Conservation (phyloP, 2,329 filamentous ascomycete genomes). For the Blumeriella jaapii region DNA sequence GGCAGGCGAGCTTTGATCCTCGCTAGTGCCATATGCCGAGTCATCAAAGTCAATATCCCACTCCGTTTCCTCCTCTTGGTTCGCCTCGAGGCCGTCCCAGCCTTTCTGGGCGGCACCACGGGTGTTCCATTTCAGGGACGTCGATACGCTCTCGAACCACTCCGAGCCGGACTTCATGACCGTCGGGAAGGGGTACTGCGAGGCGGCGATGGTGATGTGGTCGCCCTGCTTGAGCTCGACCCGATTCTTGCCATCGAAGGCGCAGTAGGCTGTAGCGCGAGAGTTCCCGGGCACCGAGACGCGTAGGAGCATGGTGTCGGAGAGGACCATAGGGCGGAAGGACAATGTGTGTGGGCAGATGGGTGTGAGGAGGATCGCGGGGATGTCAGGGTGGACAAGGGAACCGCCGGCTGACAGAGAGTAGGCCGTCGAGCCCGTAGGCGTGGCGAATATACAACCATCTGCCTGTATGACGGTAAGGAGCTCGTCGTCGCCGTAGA, state of each 20-base stretch:
- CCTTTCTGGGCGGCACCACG: conserved; percentile 85
- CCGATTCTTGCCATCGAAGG: conserved; percentile 93
- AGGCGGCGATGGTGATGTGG: conserved; percentile 90
- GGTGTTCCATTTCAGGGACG: conserved; percentile 91
- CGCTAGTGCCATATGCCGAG: conserved; percentile 56
- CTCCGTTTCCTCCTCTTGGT: conserved; percentile 42
- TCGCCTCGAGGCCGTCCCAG: conserved; percentile 43
- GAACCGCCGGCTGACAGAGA: conserved; percentile 92
- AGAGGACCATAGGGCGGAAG: conserved; percentile 95
- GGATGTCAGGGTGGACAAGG: conserved; percentile 92
- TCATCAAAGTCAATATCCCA: conserved; percentile 98
- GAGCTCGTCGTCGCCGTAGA: conserved; percentile 91
- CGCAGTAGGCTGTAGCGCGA: conserved; percentile 88
- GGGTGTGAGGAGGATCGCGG: conserved; percentile 88
- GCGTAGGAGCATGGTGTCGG: conserved; percentile 84
- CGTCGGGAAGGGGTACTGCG: conserved; percentile 93
- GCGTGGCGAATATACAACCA: conserved; percentile 94
- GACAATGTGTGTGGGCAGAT: conserved; percentile 96
- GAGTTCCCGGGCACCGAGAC: conserved; percentile 77
- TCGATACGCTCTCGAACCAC: conserved; percentile 93
- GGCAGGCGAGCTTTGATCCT: conserved; percentile 56
- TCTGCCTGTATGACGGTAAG: conserved; percentile 94
- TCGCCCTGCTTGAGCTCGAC: conserved; percentile 89
- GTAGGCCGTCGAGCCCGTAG: conserved; percentile 90
- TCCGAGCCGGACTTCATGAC: conserved; percentile 82